These are phyloP conservation scores for Aspergillus arachidicola DNA, from an alignment of 2,329 filamentous ascomycete genomes.

Conservation along the genomic window DNA sequence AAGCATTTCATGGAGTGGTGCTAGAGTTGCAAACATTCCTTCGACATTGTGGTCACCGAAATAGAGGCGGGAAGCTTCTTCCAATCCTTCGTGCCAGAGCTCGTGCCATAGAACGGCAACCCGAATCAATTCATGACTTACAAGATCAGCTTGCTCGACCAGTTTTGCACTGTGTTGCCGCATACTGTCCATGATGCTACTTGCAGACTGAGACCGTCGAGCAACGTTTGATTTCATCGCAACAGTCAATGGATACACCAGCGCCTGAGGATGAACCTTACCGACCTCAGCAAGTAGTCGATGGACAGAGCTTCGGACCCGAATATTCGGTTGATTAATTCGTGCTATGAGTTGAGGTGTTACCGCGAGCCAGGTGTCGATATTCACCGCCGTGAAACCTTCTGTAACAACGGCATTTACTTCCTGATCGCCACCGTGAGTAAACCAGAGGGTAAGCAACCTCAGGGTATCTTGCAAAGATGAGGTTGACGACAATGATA, in stretches of 20 bases:
- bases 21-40: conserved; percentile 91
- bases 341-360: conserved; percentile 96
- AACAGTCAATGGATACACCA: conserved; percentile 96
- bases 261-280: conserved; percentile 87
- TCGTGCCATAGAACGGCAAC: conserved; percentile 99
- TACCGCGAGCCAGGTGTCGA: conserved; percentile 98
- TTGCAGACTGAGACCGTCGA: conserved; percentile 82
- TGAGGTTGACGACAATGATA: conserved; percentile 85
- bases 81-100: conserved; percentile 96
- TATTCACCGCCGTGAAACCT: conserved; percentile 86
- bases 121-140: conserved; percentile 94
- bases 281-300: conserved; percentile 91
- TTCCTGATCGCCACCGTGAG: conserved; percentile 83
- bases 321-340: conserved; percentile 91
- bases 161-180: conserved; percentile 88
- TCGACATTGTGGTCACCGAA: conserved; percentile 98
- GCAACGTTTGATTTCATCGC: conserved; percentile 95
- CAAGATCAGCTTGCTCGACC: conserved; percentile 91
- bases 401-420: conserved; percentile 88
- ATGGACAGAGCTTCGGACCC: conserved; percentile 88
- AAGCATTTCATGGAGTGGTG: conserved; percentile 87
- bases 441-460: conserved; percentile 93
- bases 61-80: conserved; percentile 94
- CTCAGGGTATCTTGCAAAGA: conserved; percentile 94
- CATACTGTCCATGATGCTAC: conserved; percentile 97